Evolutionary conservation across 2,329 filamentous ascomycete genomes (phyloP).

Genomic region (Apiospora malaysiana): DNA sequence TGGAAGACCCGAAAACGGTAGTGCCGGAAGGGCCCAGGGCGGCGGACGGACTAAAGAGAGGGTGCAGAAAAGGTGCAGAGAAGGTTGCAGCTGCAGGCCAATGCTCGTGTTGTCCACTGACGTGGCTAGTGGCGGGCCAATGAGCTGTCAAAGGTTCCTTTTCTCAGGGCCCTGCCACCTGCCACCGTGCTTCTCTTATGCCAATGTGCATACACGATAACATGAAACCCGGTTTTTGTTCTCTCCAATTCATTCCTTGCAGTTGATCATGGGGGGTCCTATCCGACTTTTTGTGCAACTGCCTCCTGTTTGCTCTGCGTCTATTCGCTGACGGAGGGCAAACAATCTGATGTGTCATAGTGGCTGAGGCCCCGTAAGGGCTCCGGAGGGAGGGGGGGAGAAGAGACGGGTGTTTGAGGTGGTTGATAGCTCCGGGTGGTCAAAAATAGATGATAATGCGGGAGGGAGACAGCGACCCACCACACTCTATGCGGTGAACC

Average conservation of each 20-base stretch:
- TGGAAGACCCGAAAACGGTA: background rate
- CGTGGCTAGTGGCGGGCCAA: constrained; percentile 12
- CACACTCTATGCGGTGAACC: constrained; percentile 16
- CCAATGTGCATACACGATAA: constrained; percentile 9
- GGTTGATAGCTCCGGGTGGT: constrained; percentile 11
- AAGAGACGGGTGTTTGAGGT: constrained; percentile 11
- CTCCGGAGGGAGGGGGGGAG: background rate
- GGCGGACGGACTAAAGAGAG: constrained; percentile 6
- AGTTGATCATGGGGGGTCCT: background rate
- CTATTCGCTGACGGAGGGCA: constrained; percentile 1
- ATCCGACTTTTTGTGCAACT: constrained; percentile 7
- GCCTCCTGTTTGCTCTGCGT: background rate
- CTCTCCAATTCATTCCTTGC: constrained; percentile 5
- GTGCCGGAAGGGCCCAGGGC: background rate
- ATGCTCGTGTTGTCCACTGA: constrained; percentile 19
- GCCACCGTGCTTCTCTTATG: constrained; percentile 1
- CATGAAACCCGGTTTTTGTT: constrained; percentile 7
- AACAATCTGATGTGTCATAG: constrained; percentile 7
- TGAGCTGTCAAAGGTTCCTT: constrained; percentile 13
- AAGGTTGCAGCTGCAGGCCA: constrained; percentile 12
- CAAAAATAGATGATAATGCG: constrained; percentile 12
- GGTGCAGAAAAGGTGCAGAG: background rate
- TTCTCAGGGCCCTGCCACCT: constrained; percentile 2
- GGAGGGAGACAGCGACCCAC: constrained; percentile 7
- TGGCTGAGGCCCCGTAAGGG: background rate